Conservation (phyloP, 495 filamentous ascomycete genomes). For the Penicillium atrosanguineum region DNA sequence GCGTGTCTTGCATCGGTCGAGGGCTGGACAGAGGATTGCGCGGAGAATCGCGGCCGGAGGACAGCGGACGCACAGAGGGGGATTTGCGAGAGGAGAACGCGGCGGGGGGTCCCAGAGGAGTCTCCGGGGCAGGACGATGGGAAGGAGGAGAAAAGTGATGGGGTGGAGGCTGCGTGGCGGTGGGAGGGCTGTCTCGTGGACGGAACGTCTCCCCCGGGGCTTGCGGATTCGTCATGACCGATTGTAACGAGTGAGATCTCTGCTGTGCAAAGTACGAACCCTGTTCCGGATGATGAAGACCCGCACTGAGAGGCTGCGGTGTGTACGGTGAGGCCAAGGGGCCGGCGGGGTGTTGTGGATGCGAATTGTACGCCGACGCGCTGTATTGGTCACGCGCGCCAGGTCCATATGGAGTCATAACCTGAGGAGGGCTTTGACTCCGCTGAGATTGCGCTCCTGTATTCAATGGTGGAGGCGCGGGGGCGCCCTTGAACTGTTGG, state of each 20-base stretch:
- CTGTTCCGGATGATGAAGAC: slow-evolving; percentile 32
- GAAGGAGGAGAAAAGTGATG: slow-evolving; percentile 42
- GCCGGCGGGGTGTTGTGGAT: slow-evolving; percentile 28
- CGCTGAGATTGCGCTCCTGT: slow-evolving; percentile 32
- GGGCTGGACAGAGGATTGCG: slow-evolving; percentile 39
- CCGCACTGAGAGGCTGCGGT: slow-evolving; percentile 30
- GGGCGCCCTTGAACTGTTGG: slow-evolving; percentile 38
- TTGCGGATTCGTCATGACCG: slow-evolving; percentile 39
- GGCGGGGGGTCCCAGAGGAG: slow-evolving; percentile 47
- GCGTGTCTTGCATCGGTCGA: slow-evolving; percentile 28
- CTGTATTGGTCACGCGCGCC: slow-evolving; percentile 38
- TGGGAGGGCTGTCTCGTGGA: slow-evolving; percentile 43
- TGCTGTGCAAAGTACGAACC: slow-evolving; percentile 42
- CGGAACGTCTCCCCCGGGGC: slow-evolving; percentile 34
- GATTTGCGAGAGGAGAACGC: slow-evolving; percentile 34
- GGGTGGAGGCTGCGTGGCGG: slow-evolving; percentile 32
- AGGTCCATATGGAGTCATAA: slow-evolving; percentile 34
- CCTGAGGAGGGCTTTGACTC: slow-evolving; percentile 35
- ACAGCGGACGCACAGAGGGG: slow-evolving; percentile 31
- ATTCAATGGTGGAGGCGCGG: slow-evolving; percentile 31
- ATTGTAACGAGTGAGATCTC: slow-evolving; percentile 50
- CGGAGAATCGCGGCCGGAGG: slow-evolving; percentile 34
- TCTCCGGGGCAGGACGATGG: slow-evolving; percentile 45
- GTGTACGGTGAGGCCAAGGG: slow-evolving; percentile 35
- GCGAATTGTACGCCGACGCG: slow-evolving; percentile 31